These are phyloP conservation scores for Psilocybe cubensis DNA, from an alignment of 768 basidiomycete species.

Conservation along the genomic window DNA sequence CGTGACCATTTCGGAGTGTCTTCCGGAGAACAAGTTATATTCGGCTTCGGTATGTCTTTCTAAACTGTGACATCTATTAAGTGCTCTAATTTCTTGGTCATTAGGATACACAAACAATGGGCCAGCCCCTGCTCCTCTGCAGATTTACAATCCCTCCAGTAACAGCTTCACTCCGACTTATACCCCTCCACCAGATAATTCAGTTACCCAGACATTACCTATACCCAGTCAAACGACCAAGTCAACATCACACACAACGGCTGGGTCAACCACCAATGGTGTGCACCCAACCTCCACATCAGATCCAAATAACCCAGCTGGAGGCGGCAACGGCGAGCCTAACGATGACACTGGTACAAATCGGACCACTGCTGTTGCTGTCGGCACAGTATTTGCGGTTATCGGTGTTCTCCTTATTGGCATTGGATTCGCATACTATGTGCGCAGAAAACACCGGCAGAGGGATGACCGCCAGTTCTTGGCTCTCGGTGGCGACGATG, in stretches of 20 bases:
- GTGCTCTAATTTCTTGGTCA: background rate
- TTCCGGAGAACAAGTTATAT: slow-evolving; percentile 64
- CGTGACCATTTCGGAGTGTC: slow-evolving; percentile 77
- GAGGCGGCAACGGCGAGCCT: slow-evolving; percentile 15
- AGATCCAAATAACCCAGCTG: slow-evolving; percentile 15
- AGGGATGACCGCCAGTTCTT: slow-evolving; percentile 30
- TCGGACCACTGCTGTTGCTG: slow-evolving; percentile 50
- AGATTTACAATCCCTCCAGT: slow-evolving; percentile 53
- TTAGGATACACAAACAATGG: slow-evolving; percentile 52
- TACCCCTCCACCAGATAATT: slow-evolving; percentile 32
- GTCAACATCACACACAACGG: background rate
- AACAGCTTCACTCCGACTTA: slow-evolving; percentile 47
- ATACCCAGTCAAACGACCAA: slow-evolving; percentile 31
- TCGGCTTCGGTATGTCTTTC: slow-evolving; percentile 70
- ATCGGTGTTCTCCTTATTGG: slow-evolving; percentile 54
- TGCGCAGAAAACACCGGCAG: slow-evolving; percentile 35
- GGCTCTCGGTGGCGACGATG: slow-evolving; percentile 28
- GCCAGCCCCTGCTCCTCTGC: slow-evolving; percentile 58
- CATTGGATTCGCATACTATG: slow-evolving; percentile 45
- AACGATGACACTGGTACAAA: slow-evolving; percentile 14
- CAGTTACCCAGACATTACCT: slow-evolving; percentile 36
- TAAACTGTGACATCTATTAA: background rate
- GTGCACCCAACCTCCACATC: slow-evolving; percentile 25
- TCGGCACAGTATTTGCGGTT: slow-evolving; percentile 66
- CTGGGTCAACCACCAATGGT: background rate